Evolutionary conservation across 176 grass and related monocot species (phyloP).

Genomic region (Carex pumila): DNA sequence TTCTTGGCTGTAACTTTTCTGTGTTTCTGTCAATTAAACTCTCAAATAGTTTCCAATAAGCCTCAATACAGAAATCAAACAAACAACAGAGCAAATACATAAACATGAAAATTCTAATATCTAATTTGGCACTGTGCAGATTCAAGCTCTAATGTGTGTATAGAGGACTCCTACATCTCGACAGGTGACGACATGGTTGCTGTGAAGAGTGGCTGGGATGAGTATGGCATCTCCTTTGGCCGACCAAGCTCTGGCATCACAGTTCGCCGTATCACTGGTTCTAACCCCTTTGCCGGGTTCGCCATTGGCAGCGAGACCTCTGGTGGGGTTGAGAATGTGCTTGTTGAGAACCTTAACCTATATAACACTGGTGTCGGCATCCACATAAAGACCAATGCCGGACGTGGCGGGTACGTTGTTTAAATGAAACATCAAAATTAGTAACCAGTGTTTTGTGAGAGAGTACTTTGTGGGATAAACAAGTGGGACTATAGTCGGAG

Average conservation of each 20-base stretch:
- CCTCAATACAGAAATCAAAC: background rate
- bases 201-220: conserved; percentile 95
- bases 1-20: background rate
- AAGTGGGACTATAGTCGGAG: background rate
- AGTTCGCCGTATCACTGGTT: conserved; percentile 56
- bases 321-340: conserved; percentile 59
- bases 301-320: conserved; percentile 76
- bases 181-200: conserved; percentile 79
- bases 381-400: conserved; percentile 81
- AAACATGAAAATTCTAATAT: conserved; percentile 1
- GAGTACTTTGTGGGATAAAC: background rate
- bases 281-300: conserved; percentile 63
- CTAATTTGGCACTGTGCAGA: conserved; percentile 30
- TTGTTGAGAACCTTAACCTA: conserved; percentile 70
- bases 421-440: background rate
- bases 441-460: background rate
- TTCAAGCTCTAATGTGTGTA: conserved; percentile 82
- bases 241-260: conserved; percentile 65
- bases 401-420: conserved; percentile 62
- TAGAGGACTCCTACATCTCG: conserved; percentile 86
- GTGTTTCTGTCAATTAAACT: background rate
- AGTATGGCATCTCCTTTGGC: conserved; percentile 72
- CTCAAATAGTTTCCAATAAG: background rate
- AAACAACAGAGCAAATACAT: background rate
- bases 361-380: conserved; percentile 53